Percentiles rank a stretch among this genome's conserved stretches.
Conservation (phyloP, 768 basidiomycete species). For the Phylloporus sp. region DNA sequence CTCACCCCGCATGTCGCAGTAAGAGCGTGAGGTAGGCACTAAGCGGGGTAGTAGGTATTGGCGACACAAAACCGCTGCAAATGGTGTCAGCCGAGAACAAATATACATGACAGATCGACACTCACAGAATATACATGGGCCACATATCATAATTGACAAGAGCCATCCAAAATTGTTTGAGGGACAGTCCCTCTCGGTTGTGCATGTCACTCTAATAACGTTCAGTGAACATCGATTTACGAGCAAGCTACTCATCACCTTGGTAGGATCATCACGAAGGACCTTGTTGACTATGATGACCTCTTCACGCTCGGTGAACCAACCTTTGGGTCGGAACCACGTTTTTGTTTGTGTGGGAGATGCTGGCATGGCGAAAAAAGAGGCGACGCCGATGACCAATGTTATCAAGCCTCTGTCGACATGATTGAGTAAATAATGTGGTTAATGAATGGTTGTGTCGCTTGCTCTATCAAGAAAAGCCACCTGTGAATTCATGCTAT, state of each 20-base stretch:
- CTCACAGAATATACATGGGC: slow-evolving; percentile 54
- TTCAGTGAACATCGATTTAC: slow-evolving; percentile 16
- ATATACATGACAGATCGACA: too few species aligned
- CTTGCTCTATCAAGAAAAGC: slow-evolving; percentile 30
- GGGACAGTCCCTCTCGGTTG: slow-evolving; percentile 56
- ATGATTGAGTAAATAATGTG: neutral
- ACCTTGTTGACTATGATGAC: slow-evolving; percentile 55
- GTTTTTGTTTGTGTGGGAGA: slow-evolving; percentile 55
- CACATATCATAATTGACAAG: slow-evolving; percentile 60
- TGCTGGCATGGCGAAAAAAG: slow-evolving; percentile 57
- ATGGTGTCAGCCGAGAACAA: neutral
- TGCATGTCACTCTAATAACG: slow-evolving; percentile 49
- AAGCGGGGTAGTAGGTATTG: slow-evolving; percentile 45
- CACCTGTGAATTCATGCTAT: slow-evolving; percentile 34
- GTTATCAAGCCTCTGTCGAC: slow-evolving; percentile 34
- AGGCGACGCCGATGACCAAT: slow-evolving; percentile 45
- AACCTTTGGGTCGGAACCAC: slow-evolving; percentile 56
- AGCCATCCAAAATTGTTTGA: slow-evolving; percentile 47
- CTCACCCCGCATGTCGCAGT: slow-evolving; percentile 47
- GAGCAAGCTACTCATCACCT: too few species aligned
- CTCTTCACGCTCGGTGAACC: slow-evolving; percentile 60
- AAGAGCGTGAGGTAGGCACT: slow-evolving; percentile 53
- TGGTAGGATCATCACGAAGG: slow-evolving; percentile 60
- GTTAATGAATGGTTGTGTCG: neutral
- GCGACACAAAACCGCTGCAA: slow-evolving; percentile 48